phyloP scores from a whole-genome alignment of 805 yeast species.

The Wickerhamiella vanderwaltii region DNA sequence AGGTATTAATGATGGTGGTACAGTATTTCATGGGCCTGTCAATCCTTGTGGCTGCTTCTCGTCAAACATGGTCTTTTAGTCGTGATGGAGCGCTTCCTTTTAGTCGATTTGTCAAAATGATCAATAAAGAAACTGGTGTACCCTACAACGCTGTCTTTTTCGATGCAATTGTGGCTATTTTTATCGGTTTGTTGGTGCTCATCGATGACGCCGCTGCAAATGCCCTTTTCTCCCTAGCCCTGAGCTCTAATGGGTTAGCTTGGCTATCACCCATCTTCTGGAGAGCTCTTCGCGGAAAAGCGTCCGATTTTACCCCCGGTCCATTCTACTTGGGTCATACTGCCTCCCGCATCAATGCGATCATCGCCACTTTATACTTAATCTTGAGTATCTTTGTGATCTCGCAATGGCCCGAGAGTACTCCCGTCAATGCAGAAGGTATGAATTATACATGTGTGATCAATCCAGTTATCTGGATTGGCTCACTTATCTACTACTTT shows the following conservation, averaged over 20 bases:
- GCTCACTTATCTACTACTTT: constrained; percentile 41
- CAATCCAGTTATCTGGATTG: constrained; percentile 47
- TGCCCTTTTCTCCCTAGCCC: constrained; percentile 52
- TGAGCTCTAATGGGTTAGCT: constrained; percentile 50
- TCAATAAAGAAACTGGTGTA: constrained; percentile 43
- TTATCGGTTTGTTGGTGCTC: constrained; percentile 46
- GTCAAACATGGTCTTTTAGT: constrained; percentile 70
- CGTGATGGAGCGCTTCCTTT: constrained; percentile 67
- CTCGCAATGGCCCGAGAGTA: constrained; percentile 48
- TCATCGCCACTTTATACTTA: constrained; percentile 40
- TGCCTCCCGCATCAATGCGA: constrained; percentile 35
- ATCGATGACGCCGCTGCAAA: constrained; percentile 49
- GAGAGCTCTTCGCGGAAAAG: constrained; percentile 34
- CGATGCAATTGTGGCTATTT: constrained; percentile 37
- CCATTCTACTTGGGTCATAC: constrained; percentile 48
- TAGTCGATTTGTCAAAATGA: constrained; percentile 42
- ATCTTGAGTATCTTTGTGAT: constrained; percentile 39
- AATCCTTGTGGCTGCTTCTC: constrained; percentile 49
- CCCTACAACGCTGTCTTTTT: constrained; percentile 57
- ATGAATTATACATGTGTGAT: constrained; percentile 66
- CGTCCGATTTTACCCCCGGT: constrained; percentile 44
- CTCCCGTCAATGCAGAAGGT: constrained; percentile 23
- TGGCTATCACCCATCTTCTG: constrained; percentile 51
- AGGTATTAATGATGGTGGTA: constrained; percentile 45
- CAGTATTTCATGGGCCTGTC: constrained; percentile 59